Evolutionary conservation across 208 protist genomes (phyloP).

Genomic region (Crithidia fasciculata): DNA sequence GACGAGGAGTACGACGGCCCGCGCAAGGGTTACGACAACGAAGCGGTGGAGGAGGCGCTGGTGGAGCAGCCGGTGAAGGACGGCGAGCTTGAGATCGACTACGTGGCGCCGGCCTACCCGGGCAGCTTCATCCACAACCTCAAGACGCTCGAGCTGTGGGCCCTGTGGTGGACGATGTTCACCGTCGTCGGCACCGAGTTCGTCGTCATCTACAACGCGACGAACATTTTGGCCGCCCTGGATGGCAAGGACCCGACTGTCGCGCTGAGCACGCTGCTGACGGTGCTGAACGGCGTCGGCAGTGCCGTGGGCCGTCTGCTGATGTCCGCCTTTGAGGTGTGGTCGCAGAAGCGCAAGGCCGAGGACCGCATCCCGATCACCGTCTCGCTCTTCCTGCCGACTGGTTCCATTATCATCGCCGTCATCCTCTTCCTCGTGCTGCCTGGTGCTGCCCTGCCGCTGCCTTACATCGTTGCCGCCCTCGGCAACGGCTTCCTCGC

Average conservation of each 20-base stretch:
- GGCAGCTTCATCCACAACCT: slow-evolving; percentile 53
- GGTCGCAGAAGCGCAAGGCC: slow-evolving; percentile 52
- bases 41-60: neutral
- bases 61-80: neutral
- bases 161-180: slow-evolving; percentile 59
- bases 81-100: slow-evolving; percentile 38
- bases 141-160: slow-evolving; percentile 49
- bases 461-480: slow-evolving; percentile 58
- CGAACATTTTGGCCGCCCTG: slow-evolving; percentile 55
- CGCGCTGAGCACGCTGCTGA: slow-evolving; percentile 57
- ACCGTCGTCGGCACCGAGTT: slow-evolving; percentile 41
- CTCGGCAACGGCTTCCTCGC: slow-evolving; percentile 63
- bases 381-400: slow-evolving; percentile 45
- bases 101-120: slow-evolving; percentile 68
- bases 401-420: slow-evolving; percentile 41
- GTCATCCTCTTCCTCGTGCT: slow-evolving; percentile 49
- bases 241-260: slow-evolving; percentile 30
- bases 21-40: neutral
- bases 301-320: slow-evolving; percentile 65
- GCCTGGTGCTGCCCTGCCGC: slow-evolving; percentile 42
- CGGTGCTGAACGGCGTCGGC: slow-evolving; percentile 66
- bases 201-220: slow-evolving; percentile 65
- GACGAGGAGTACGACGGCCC: neutral
- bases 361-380: slow-evolving; percentile 73
- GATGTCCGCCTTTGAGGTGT: slow-evolving; percentile 63